Conservation (phyloP, 2,329 filamentous ascomycete species). For the Incumbomyces delicatus region DNA sequence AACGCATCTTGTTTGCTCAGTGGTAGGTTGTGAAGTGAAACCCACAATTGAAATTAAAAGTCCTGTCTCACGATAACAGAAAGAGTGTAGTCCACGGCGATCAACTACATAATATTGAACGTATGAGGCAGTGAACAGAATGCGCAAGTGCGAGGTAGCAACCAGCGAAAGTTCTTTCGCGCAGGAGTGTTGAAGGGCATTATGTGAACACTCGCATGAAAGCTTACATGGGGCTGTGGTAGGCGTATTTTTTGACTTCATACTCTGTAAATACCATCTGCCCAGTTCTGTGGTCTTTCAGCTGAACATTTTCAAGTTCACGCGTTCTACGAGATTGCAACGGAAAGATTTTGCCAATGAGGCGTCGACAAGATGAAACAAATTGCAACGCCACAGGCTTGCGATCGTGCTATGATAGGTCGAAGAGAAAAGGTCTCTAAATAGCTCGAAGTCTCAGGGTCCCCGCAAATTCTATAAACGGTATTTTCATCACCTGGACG, state of each 20-base stretch:
- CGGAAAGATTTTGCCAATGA: neutral
- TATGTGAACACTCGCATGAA: too few species aligned
- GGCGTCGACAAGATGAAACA: neutral
- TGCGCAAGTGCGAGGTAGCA: neutral
- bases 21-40: neutral
- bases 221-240: too few species aligned
- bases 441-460: neutral
- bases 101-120: too few species aligned
- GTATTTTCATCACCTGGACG: too few species aligned
- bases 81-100: neutral
- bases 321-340: neutral
- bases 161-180: neutral
- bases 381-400: neutral
- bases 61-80: neutral
- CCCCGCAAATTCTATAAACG: neutral
- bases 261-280: too few species aligned
- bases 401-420: neutral
- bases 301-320: neutral
- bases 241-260: too few species aligned
- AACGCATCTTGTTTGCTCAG: slow-evolving; percentile 33
- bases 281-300: too few species aligned
- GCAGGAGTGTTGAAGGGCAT: too few species aligned
- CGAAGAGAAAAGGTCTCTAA: neutral
- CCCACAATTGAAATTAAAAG: neutral
- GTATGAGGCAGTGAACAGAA: neutral